phyloP scores from a whole-genome alignment of 2,329 filamentous ascomycete genomes.

The Neurospora sp. region DNA sequence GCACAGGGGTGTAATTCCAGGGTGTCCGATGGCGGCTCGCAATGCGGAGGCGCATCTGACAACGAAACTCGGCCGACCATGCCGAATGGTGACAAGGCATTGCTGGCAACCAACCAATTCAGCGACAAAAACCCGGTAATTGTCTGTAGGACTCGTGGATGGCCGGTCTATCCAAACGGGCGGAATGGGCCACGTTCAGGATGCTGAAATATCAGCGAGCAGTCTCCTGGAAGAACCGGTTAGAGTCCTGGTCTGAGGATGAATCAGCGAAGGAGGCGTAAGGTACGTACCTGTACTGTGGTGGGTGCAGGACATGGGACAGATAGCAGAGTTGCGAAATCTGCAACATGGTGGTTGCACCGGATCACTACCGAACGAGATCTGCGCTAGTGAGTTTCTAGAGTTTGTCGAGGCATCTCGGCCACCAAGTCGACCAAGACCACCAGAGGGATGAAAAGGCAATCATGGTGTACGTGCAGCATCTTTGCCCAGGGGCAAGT shows the following conservation, averaged over 20 bases:
- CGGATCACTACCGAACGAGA: neutral
- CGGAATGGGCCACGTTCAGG: neutral
- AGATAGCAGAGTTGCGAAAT: neutral
- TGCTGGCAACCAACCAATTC: neutral
- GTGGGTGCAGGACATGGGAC: neutral
- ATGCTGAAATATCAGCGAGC: neutral
- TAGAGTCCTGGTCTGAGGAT: neutral
- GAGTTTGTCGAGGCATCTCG: neutral
- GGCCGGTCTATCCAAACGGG: neutral
- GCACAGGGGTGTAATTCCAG: neutral
- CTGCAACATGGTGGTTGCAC: neutral
- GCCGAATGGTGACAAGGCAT: neutral
- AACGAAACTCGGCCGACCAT: neutral
- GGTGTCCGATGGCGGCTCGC: neutral
- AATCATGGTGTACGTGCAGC: neutral
- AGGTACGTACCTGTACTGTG: neutral
- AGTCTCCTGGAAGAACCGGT: neutral
- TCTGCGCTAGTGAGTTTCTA: neutral
- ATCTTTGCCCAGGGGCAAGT: neutral
- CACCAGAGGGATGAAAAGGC: neutral
- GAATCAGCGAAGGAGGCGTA: neutral
- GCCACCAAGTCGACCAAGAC: neutral
- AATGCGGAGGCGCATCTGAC: neutral
- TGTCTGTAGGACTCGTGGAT: neutral
- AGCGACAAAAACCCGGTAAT: neutral